Conservation (phyloP, 2,329 filamentous ascomycete species). For the Plectosphaerella cucumerina region DNA sequence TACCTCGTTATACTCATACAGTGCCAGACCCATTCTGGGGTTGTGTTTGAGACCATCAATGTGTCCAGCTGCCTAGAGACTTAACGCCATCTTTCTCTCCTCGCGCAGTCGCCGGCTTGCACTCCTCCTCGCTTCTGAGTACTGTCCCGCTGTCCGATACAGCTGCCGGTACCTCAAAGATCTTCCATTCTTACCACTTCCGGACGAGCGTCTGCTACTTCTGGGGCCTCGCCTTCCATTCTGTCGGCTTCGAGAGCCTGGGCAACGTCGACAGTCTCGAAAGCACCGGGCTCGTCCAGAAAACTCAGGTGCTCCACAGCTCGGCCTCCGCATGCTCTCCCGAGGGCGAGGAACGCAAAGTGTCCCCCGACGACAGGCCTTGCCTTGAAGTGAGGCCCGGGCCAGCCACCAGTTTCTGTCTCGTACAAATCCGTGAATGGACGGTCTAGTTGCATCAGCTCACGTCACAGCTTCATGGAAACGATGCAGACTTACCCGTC, state of each 20-base stretch:
- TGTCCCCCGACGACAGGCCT: constrained; percentile 81
- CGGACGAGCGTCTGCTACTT: too few species aligned
- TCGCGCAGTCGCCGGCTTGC: too few species aligned
- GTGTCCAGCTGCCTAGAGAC: too few species aligned
- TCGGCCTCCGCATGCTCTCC: constrained; percentile 70
- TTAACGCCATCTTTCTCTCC: too few species aligned
- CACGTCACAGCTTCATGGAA: background rate
- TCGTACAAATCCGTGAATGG: constrained; percentile 81
- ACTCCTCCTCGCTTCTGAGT: too few species aligned
- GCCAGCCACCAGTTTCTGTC: constrained; percentile 73
- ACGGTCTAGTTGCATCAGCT: constrained; percentile 41
- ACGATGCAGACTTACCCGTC: constrained; percentile 45
- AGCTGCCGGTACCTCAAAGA: too few species aligned
- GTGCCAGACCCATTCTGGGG: too few species aligned
- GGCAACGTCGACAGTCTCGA: constrained; percentile 27
- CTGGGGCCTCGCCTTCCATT: constrained; percentile 11
- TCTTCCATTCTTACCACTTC: too few species aligned
- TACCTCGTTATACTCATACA: too few species aligned
- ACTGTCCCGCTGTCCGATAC: too few species aligned
- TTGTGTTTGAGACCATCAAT: too few species aligned
- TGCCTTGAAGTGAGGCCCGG: constrained; percentile 72
- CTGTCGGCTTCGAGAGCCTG: constrained; percentile 21
- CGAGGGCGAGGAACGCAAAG: constrained; percentile 79
- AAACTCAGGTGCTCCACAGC: constrained; percentile 55
- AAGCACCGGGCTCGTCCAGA: constrained; percentile 31